phyloP scores from a whole-genome alignment of 2,329 filamentous ascomycete species.

The Penicillium capsulatum region DNA sequence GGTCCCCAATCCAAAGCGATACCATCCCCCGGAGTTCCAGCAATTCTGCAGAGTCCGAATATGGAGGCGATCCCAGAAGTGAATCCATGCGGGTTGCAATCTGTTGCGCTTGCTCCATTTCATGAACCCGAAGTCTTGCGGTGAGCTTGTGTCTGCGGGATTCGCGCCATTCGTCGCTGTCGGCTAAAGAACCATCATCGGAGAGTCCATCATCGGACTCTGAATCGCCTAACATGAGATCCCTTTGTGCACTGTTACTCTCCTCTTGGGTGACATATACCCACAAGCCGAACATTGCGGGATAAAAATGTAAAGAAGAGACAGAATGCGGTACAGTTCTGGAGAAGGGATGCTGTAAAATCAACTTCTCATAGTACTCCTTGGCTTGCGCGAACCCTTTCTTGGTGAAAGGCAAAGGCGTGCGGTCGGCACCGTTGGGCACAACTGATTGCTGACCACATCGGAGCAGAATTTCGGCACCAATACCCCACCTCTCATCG shows the following conservation, averaged over 20 bases:
- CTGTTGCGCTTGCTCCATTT: conserved; percentile 57
- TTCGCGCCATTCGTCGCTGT: conserved; percentile 15
- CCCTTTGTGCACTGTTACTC: conserved; percentile 46
- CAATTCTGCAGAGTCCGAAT: conserved; percentile 62
- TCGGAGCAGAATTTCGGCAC: conserved; percentile 76
- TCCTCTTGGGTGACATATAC: conserved; percentile 68
- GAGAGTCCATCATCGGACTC: conserved; percentile 15
- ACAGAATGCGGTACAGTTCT: conserved; percentile 55
- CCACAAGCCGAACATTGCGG: conserved; percentile 75
- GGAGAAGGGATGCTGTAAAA: conserved; percentile 71
- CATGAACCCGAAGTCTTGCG: conserved; percentile 44
- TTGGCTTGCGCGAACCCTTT: conserved; percentile 56
- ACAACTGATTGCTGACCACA: conserved; percentile 31
- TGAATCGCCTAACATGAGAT: conserved; percentile 22
- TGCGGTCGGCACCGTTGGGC: conserved; percentile 3
- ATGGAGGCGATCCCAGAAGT: conserved; percentile 65
- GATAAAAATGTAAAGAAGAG: conserved; percentile 73
- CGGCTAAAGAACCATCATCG: conserved; percentile 26
- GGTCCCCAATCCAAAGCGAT: conserved; percentile 69
- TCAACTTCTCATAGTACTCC: conserved; percentile 72
- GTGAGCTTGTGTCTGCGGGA: conserved; percentile 35
- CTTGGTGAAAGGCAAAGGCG: conserved; percentile 34
- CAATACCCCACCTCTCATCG: conserved; percentile 73
- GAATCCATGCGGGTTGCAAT: conserved; percentile 68
- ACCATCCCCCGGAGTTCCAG: conserved; percentile 69